These are phyloP conservation scores for Colletotrichum theobromicola DNA, from an alignment of 2,329 filamentous ascomycete genomes.

Conservation along the genomic window DNA sequence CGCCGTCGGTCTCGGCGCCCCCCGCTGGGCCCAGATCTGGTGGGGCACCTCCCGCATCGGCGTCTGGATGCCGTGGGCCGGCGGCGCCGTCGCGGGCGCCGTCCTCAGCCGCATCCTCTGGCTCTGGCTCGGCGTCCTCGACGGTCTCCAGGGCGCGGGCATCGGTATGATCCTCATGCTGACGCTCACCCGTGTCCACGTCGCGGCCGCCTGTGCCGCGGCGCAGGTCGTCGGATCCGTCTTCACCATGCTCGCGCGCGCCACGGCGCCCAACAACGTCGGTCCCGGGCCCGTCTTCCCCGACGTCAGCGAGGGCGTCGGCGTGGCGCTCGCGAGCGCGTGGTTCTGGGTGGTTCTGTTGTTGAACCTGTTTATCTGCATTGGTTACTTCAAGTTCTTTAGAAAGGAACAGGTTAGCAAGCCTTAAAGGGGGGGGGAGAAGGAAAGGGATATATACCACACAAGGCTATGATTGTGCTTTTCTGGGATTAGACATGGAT, in stretches of 20 bases:
- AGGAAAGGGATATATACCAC: not conserved
- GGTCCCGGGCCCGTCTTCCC: slow-evolving; percentile 69
- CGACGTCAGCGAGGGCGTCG: slow-evolving; percentile 56
- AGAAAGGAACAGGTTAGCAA: slow-evolving; percentile 63
- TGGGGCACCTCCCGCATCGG: slow-evolving; percentile 68
- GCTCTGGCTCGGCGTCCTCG: slow-evolving; percentile 72
- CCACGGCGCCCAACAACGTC: slow-evolving; percentile 63
- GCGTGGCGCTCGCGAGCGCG: slow-evolving; percentile 49
- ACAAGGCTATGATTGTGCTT: slow-evolving; percentile 9
- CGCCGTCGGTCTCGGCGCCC: slow-evolving; percentile 69
- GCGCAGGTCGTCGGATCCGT: slow-evolving; percentile 68
- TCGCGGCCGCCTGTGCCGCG: slow-evolving; percentile 63
- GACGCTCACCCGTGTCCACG: slow-evolving; percentile 69
- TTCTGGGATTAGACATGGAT: not conserved
- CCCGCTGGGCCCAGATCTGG: slow-evolving; percentile 71
- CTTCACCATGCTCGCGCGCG: slow-evolving; percentile 66
- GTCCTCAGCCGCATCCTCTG: slow-evolving; percentile 56
- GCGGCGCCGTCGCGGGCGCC: slow-evolving; percentile 57
- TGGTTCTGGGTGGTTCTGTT: slow-evolving; percentile 68
- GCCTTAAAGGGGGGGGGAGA: slow-evolving; percentile 40
- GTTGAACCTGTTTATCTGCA: slow-evolving; percentile 62
- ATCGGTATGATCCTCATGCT: slow-evolving; percentile 73
- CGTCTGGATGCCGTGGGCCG: slow-evolving; percentile 67
- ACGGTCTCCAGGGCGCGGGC: slow-evolving; percentile 69
- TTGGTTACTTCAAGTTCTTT: slow-evolving; percentile 62